A percentile compares a stretch with the other conserved stretches of the same genome.
phyloP scores from a whole-genome alignment of 306 rosid genomes.

The Sicyos baderoa region DNA sequence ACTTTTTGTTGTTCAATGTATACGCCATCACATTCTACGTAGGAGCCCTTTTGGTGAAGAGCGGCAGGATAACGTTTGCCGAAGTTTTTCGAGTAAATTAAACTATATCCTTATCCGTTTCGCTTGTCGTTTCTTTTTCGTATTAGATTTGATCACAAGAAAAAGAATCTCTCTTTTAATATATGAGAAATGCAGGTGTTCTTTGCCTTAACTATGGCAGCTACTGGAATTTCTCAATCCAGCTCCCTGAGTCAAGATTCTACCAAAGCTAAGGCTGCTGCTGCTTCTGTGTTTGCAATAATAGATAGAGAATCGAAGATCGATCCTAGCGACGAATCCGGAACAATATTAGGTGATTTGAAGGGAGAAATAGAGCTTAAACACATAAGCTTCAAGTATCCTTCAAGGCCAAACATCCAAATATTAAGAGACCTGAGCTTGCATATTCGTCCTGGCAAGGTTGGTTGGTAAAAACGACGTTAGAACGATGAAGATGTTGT shows the following conservation, averaged over 20 bases:
- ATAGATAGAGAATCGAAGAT: conserved; percentile 14
- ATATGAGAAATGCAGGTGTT: conserved; percentile 14
- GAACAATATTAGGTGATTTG: background rate
- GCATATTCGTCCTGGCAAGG: conserved; percentile 18
- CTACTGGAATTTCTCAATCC: conserved; percentile 15
- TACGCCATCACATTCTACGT: conserved; percentile 15
- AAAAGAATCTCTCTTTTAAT: background rate
- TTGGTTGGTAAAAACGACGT: background rate
- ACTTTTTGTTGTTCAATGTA: conserved; percentile 7
- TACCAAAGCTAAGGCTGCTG: conserved; percentile 18
- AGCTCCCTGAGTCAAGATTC: conserved; percentile 15
- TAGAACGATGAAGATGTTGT: no score
- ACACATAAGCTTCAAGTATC: conserved; percentile 24
- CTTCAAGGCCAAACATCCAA: conserved; percentile 15
- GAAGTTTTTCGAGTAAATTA: conserved; percentile 14
- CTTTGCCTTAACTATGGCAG: conserved; percentile 19
- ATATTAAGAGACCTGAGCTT: background rate
- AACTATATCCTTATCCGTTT: background rate
- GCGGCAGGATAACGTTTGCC: background rate
- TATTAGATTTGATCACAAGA: no score
- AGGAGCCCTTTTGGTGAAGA: conserved; percentile 2
- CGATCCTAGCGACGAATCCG: conserved; percentile 18
- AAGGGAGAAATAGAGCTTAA: conserved; percentile 20
- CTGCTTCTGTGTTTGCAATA: conserved; percentile 19
- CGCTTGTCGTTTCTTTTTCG: background rate